These are phyloP conservation scores for Groenewaldozyma salmanticensis DNA, from an alignment of 805 yeast species.

Conservation along the genomic window DNA sequence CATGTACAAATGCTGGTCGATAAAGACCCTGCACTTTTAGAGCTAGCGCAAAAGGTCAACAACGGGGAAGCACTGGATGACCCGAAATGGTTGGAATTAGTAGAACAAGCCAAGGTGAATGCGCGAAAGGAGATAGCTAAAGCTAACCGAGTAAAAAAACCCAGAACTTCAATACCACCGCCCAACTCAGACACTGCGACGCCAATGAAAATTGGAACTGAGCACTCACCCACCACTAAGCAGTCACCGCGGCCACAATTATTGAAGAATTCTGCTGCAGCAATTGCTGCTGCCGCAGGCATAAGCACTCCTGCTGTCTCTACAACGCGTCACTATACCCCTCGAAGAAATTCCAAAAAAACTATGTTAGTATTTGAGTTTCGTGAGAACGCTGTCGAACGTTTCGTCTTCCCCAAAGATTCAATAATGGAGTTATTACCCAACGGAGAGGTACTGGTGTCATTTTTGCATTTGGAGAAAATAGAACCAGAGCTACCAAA, in stretches of 20 bases:
- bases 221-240: background rate
- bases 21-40: too few species aligned
- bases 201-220: background rate
- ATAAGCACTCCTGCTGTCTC: constrained; percentile 15
- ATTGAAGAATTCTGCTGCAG: background rate
- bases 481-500: constrained; percentile 9
- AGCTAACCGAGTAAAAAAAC: too few species aligned
- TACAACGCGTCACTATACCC: too few species aligned
- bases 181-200: background rate
- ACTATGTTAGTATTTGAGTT: constrained; percentile 81
- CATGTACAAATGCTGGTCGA: too few species aligned
- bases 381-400: constrained; percentile 63
- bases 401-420: constrained; percentile 69
- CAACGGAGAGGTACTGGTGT: constrained; percentile 29
- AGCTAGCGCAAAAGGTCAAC: too few species aligned
- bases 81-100: too few species aligned
- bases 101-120: too few species aligned
- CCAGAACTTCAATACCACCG: too few species aligned
- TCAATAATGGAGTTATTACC: constrained; percentile 51
- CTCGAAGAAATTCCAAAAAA: constrained; percentile 51
- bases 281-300: constrained; percentile 6
- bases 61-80: too few species aligned
- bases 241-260: too few species aligned
- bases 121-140: too few species aligned
- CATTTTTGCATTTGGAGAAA: constrained; percentile 27